Evolutionary conservation across 2,329 filamentous ascomycete genomes (phyloP), one percentile per base, ranked within the genome.

Genomic region (Cordyceps tenuipes): DNA sequence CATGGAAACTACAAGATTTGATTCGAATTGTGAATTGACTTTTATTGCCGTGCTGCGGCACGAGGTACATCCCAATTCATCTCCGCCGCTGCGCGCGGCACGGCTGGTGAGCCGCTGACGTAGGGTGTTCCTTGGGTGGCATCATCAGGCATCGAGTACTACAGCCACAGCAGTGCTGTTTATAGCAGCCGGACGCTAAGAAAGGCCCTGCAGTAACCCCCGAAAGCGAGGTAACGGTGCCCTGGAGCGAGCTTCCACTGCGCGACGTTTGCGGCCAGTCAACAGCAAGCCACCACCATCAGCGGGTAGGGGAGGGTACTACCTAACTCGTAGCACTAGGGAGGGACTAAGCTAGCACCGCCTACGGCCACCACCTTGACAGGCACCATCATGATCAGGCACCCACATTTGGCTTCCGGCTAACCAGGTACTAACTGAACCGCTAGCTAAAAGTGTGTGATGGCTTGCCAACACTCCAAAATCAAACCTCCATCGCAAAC

Each of bases 401-500:
- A 44, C 51, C 39, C 23, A 44, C 8, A 50, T 31, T n/a, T 50
- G 3, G 10, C 21, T 46, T 19, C 13, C 34, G 23, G 23, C 23
- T 23, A 23, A 23, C 23, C 34, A 12, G 12, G 34, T 13, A 36
- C 34, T 13, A 34, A 34, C 31, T 34, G 7, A 29, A 29, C 29
- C 29, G 7, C 29, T 29, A 29, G 29, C 7, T 8, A 3, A 29
- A 29, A 29, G 29, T 29, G 29, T 7, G 5, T 29, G 29, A 29
- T 29, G 7, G 15, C 41, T 43, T n/a, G 41, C 48, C 48, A 34
- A 29, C 36, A 19, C 43, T 34, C 46, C 43, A 49, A 57, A 57
- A 57, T 46, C 44, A 57, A 57, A 57, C 55, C 44, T 49, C 55
- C 55, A 57, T 57, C 21, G 46, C 55, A 57, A 57, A 43, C 55